Base-by-base conservation (phyloP, 2,329 filamentous ascomycete genomes). In the Verticillium longisporum region DNA sequence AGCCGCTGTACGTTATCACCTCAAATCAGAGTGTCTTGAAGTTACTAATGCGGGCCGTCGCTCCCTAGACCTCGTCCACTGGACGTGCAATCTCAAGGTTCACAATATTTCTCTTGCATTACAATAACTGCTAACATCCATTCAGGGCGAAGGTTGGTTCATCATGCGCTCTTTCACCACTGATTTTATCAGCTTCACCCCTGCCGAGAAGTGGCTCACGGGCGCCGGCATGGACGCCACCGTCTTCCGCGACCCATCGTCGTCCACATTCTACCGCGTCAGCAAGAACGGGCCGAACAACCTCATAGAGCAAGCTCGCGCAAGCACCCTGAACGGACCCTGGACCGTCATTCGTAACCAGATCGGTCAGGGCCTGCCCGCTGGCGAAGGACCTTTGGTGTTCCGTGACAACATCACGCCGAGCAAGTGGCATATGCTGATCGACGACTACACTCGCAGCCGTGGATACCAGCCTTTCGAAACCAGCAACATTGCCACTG, bases 361-460 rank as follows among this genome's bases (percentile, higher is more conserved):
- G 18, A 66, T 66, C 36, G 64, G 64, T 6, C 36, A 60, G 26
- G 60, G 58, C n/a, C 18, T 66, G 45, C 63, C 63, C 2, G 60
- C 63, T 26, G 64, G 64, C 6, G 64, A 66, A 18, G 64, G 64
- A 2, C 64, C 64, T n/a, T 59, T 66, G 34, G 55, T 62, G 3
- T 66, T 66, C 60, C 58, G 56, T 26, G 53, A 64, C 60, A 66
- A 66, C 37, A 32, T 38, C 15, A 57, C 62, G 56, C 56, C 56
- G 14, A 59, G 26, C 18, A 66, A 61, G 64, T 66, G 62, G 64
- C 62, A 66, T 54, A 41, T 66, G 14, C 64, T 57, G 26, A 64
- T 66, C 41, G 64, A 66, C 45, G 61, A 63, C 57, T 64, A 66
- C 54, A 62, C 60, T 15, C 61, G 60, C 21, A 62, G 64, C 34